Conservation (phyloP, 345 rosid genomes). For the Citrus medica region DNA sequence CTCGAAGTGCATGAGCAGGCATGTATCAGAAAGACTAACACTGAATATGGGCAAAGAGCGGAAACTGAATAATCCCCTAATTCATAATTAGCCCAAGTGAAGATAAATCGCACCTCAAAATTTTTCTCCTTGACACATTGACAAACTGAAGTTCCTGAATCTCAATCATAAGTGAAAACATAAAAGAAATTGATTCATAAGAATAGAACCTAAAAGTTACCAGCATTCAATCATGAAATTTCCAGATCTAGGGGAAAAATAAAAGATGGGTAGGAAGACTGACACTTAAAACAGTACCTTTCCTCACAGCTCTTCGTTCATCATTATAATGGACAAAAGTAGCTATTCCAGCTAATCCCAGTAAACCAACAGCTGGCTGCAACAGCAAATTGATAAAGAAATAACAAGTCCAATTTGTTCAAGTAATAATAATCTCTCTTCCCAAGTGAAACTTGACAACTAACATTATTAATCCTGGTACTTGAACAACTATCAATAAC, state of each 20-base stretch:
- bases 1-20: not conserved
- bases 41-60: not conserved
- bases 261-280: not conserved
- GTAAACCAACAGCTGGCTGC: constrained; percentile 63
- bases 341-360: constrained; percentile 62
- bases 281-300: constrained; percentile 41
- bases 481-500: not conserved
- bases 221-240: not conserved
- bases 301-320: constrained; percentile 63
- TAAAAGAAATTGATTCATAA: not conserved
- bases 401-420: not conserved
- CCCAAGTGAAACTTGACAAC: not conserved
- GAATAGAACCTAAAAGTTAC: not conserved
- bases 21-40: not conserved
- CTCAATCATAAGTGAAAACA: not conserved
- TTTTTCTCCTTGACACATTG: not conserved
- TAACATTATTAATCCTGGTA: not conserved
- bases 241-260: not conserved
- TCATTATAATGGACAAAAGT: constrained; percentile 68
- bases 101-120: not conserved
- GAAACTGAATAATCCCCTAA: not conserved
- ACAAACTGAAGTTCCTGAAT: not conserved
- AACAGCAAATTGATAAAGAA: constrained; percentile 6
- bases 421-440: not conserved
- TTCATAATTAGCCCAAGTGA: not conserved